These are phyloP conservation scores for Plasmodium malariae DNA, from an alignment of 169 alveolate species.

Conservation along the genomic window DNA sequence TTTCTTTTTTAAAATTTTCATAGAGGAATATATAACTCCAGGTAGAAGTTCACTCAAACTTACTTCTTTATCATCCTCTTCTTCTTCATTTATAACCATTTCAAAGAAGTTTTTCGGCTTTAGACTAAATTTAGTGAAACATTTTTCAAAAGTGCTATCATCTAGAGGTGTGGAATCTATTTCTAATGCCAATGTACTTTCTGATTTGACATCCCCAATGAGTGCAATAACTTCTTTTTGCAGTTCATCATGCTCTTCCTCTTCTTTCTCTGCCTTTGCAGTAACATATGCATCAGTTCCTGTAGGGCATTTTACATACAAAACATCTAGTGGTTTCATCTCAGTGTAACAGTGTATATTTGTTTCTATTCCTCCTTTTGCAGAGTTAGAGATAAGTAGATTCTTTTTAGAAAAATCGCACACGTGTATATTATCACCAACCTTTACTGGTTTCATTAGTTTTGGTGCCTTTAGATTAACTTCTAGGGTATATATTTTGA, in stretches of 20 bases:
- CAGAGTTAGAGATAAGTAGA: slow-evolving; percentile 21
- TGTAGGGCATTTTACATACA: slow-evolving; percentile 72
- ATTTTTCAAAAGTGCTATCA: slow-evolving; percentile 10
- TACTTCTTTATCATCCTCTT: neutral
- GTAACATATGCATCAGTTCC: neutral
- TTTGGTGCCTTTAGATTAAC: slow-evolving; percentile 47
- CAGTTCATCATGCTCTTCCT: slow-evolving; percentile 29
- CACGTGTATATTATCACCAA: neutral
- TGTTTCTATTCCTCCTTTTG: neutral
- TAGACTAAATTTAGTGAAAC: neutral
- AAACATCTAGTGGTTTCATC: slow-evolving; percentile 44
- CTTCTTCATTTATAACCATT: neutral
- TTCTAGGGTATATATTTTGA: slow-evolving; percentile 8
- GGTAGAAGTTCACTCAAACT: slow-evolving; percentile 2
- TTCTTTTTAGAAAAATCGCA: slow-evolving; percentile 48
- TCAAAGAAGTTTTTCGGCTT: slow-evolving; percentile 30
- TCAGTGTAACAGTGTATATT: slow-evolving; percentile 21
- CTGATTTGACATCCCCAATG: neutral
- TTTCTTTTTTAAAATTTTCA: slow-evolving; percentile 22
- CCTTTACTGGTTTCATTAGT: slow-evolving; percentile 1
- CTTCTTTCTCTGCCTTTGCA: slow-evolving; percentile 5
- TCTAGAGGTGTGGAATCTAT: slow-evolving; percentile 3
- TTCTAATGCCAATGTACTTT: too few species aligned
- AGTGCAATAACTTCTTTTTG: slow-evolving; percentile 1
- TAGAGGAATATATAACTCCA: slow-evolving; percentile 9